Percentiles rank a stretch among this genome's conserved stretches.
These are phyloP conservation scores for Amphichorda felina DNA, from an alignment of 2,329 filamentous ascomycete species.

Conservation along the genomic window DNA sequence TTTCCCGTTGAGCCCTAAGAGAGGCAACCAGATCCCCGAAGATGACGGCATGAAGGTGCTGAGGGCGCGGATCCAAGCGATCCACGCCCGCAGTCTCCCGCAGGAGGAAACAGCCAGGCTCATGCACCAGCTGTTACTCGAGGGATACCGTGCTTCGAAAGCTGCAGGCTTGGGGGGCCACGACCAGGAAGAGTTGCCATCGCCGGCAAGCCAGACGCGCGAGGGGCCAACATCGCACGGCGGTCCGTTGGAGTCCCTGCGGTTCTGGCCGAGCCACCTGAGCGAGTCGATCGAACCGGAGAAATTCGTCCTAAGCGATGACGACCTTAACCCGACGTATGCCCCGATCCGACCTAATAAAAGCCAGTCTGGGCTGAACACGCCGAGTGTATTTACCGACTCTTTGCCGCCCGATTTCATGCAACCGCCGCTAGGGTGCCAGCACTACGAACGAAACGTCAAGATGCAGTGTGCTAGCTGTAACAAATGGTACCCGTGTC, in stretches of 20 bases:
- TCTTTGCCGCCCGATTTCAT: conserved; percentile 8
- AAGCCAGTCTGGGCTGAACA: conserved; percentile 18
- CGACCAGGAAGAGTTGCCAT: not conserved
- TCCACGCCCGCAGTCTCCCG: conserved; percentile 49
- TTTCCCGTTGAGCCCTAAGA: conserved; percentile 16
- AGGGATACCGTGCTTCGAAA: conserved; percentile 44
- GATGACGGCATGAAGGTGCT: conserved; percentile 68
- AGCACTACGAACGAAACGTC: conserved; percentile 91
- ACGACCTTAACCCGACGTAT: conserved; percentile 58
- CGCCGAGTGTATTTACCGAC: conserved; percentile 8
- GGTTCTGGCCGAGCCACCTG: conserved; percentile 42
- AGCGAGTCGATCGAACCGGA: conserved; percentile 26
- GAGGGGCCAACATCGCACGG: conserved; percentile 29
- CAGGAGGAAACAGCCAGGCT: conserved; percentile 56
- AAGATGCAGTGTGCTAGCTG: conserved; percentile 91
- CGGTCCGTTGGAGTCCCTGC: conserved; percentile 41
- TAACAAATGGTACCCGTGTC: conserved; percentile 85
- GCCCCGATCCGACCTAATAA: conserved; percentile 38
- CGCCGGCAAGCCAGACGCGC: conserved; percentile 8
- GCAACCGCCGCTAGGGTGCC: conserved; percentile 58
- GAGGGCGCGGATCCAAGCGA: conserved; percentile 54
- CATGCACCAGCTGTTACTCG: conserved; percentile 60
- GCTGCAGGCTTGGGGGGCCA: conserved; percentile 24
- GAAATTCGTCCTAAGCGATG: conserved; percentile 39
- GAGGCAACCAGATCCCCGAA: conserved; percentile 43